A percentile compares a stretch with the other conserved stretches of the same genome.
Evolutionary conservation across 2,329 filamentous ascomycete genomes (phyloP).

Genomic region (Leptoxyphium fumago): DNA sequence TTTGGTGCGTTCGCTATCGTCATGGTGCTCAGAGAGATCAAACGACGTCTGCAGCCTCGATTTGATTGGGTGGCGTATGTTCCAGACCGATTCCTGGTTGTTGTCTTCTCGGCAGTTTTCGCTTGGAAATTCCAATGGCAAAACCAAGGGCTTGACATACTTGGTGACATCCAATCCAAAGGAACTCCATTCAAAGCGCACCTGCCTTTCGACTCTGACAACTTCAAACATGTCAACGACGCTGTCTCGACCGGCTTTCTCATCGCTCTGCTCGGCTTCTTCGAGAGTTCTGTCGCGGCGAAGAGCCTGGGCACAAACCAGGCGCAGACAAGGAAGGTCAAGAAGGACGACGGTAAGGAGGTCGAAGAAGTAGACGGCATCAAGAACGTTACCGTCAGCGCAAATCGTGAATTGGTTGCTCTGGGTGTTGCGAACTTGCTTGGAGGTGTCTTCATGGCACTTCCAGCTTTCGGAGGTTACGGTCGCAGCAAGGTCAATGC

Average conservation of each 20-base stretch:
- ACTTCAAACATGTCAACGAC: slow-evolving; percentile 70
- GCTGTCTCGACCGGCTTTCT: slow-evolving; percentile 85
- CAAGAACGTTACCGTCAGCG: slow-evolving; percentile 66
- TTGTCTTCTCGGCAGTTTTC: slow-evolving; percentile 68
- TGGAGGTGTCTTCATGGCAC: slow-evolving; percentile 77
- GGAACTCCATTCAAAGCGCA: slow-evolving; percentile 64
- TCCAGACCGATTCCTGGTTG: slow-evolving; percentile 81
- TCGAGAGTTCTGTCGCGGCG: slow-evolving; percentile 90
- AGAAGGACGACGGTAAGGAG: slow-evolving; percentile 16
- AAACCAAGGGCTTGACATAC: slow-evolving; percentile 60
- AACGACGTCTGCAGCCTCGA: slow-evolving; percentile 63
- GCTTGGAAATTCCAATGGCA: slow-evolving; percentile 70
- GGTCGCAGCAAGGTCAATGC: slow-evolving; percentile 91
- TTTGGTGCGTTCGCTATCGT: slow-evolving; percentile 71
- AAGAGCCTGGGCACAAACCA: slow-evolving; percentile 62
- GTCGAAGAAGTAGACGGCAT: slow-evolving; percentile 37
- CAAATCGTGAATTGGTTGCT: slow-evolving; percentile 87
- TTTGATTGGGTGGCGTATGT: slow-evolving; percentile 74
- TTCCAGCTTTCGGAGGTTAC: slow-evolving; percentile 92
- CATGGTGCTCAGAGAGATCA: slow-evolving; percentile 71
- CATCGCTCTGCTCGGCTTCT: slow-evolving; percentile 92
- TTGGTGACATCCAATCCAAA: slow-evolving; percentile 66
- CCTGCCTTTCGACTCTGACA: slow-evolving; percentile 65
- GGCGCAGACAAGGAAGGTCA: slow-evolving; percentile 28
- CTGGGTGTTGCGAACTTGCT: slow-evolving; percentile 83